These are phyloP conservation scores for Alternaria burnsii DNA, from an alignment of 2,329 filamentous ascomycete species.

Conservation along the genomic window DNA sequence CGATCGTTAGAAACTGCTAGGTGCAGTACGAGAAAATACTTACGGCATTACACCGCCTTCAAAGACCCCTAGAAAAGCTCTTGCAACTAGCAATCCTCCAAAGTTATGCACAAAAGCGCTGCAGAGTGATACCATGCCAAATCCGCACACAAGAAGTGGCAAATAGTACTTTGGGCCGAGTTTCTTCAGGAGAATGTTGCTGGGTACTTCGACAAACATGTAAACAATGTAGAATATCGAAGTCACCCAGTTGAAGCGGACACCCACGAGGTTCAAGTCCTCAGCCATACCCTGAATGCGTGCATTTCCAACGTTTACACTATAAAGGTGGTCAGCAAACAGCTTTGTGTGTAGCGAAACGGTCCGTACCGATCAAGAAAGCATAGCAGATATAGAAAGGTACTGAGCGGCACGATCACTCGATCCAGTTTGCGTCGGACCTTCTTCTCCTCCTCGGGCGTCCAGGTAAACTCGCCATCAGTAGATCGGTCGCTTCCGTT, in stretches of 20 bases:
- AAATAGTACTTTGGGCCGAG: conserved; percentile 63
- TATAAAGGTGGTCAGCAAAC: conserved; percentile 23
- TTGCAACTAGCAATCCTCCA: conserved; percentile 57
- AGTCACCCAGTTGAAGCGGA: conserved; percentile 65
- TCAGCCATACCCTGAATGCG: conserved; percentile 62
- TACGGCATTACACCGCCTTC: conserved; percentile 66
- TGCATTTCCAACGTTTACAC: conserved; percentile 62
- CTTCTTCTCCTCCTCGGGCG: conserved; percentile 59
- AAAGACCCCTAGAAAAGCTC: conserved; percentile 63
- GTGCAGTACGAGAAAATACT: conserved; percentile 15
- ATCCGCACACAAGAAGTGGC: conserved; percentile 63
- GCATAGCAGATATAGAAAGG: conserved; percentile 63
- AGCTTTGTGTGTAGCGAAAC: not conserved
- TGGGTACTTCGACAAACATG: conserved; percentile 64
- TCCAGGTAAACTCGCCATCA: conserved; percentile 56
- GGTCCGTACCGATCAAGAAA: conserved; percentile 54
- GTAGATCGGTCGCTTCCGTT: conserved; percentile 40
- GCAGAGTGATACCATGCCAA: conserved; percentile 64
- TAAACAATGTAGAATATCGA: conserved; percentile 68
- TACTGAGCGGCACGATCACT: conserved; percentile 62
- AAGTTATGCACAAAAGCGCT: conserved; percentile 63
- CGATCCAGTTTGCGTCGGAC: conserved; percentile 63
- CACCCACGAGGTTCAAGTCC: conserved; percentile 60
- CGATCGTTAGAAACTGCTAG: conserved; percentile 8
- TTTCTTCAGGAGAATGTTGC: conserved; percentile 64